These are phyloP conservation scores for Parathielavia appendiculata DNA, from an alignment of 495 filamentous ascomycete genomes.

Conservation along the genomic window DNA sequence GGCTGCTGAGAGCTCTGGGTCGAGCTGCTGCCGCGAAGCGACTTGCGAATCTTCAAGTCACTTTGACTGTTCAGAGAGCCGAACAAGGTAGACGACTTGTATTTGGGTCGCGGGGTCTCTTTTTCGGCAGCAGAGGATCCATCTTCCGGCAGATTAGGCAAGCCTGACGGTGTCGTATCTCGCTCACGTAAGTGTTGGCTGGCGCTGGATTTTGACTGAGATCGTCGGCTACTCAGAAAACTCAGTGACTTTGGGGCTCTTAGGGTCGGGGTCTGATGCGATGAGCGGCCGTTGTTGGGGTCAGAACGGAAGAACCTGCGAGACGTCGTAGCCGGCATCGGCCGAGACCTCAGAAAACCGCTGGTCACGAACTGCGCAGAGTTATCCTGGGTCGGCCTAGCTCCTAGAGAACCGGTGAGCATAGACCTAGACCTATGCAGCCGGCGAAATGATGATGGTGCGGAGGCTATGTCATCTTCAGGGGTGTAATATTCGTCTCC, in stretches of 20 bases:
- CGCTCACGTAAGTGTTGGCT: conserved; percentile 42
- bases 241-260: conserved; percentile 56
- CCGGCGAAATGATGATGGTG: conserved; percentile 69
- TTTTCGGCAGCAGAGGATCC: not conserved
- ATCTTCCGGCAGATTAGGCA: conserved; percentile 7
- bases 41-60: conserved; percentile 52
- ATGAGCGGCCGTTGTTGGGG: conserved; percentile 17
- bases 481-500: conserved; percentile 49
- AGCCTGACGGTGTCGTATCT: not conserved
- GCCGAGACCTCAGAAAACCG: conserved; percentile 14
- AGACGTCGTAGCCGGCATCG: conserved; percentile 10
- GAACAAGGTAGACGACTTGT: conserved; percentile 48
- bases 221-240: conserved; percentile 47
- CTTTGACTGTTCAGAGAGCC: conserved; percentile 38
- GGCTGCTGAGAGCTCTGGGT: conserved; percentile 27
- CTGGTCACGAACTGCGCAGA: conserved; percentile 1
- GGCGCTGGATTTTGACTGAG: conserved; percentile 18
- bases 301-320: conserved; percentile 20
- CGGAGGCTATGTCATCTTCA: conserved; percentile 57
- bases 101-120: conserved; percentile 23
- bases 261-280: conserved; percentile 16
- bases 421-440: conserved; percentile 70
- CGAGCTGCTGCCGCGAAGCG: conserved; percentile 49
- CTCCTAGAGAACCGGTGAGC: conserved; percentile 48
- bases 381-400: conserved; percentile 14